Base-by-base conservation (phyloP, 331 rosid species). In the Quercus tomentella region DNA sequence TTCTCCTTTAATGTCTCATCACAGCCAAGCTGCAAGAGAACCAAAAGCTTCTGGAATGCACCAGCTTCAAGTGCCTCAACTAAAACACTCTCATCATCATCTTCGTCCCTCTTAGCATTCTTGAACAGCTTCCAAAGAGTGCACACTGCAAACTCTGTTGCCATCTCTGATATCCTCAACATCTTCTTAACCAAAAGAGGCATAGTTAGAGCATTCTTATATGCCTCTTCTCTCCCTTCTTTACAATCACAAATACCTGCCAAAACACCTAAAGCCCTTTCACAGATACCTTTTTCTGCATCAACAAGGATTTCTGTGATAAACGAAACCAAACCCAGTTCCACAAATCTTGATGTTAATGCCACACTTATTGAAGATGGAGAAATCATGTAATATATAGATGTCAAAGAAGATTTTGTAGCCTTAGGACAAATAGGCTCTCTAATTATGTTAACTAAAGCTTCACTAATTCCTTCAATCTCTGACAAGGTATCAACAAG, bases 161-260 rank as follows among this genome's bases (percentile, higher is more conserved):
- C 91, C 87, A 82, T 17, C 35, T 79, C 87, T 3, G 98, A 94
- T 1, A 92, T 89, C 72, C 95, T 83, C 72, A 92, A 79, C 12
- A 94, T 89, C 86, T 89, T 94, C 94, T 92, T 94, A 1, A 89
- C 89, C 86, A 85, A 84, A 54, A 94, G 83, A 70, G 98, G 98
- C 55, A 89, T 77, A 37, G 91, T 89, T 56, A 94, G 69, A 65
- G 93, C 94, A 88, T 92, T 88, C 61, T 74, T 65, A 62, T 83
- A 88, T 8, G 91, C 93, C 37, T 70, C 72, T 54, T 85, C 87
- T 79, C 77, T 87, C 56, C 93, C 98, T 77, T 86, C 82, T 77
- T 78, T 66, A 21, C 65, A 65, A 1, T 89, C 91, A 75, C 93
- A 91, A 7, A 92, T 11, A 18, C 78, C 73, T 77, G 90, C 89